These are phyloP conservation scores for Quercus rubra DNA, from an alignment of 306 rosid genomes.

Conservation along the genomic window DNA sequence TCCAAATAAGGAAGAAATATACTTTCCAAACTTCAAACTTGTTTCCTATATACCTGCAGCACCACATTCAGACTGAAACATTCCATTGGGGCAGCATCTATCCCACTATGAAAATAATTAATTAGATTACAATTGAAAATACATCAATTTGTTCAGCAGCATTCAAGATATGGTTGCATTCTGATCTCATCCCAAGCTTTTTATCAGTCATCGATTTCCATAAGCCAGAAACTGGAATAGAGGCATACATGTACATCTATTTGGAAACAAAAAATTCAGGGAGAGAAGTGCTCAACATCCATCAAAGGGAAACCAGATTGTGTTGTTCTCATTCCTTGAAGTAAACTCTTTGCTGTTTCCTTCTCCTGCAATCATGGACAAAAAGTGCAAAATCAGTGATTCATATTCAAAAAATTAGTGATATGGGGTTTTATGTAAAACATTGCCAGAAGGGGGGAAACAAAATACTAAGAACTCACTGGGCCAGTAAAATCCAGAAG, in stretches of 20 bases:
- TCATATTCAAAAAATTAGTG: neutral
- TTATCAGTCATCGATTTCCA: neutral
- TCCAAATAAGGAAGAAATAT: neutral
- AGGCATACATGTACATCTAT: neutral
- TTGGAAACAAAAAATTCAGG: conserved; percentile 30
- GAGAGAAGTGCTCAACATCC: conserved; percentile 85
- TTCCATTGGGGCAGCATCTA: neutral
- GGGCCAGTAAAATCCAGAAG: conserved; percentile 95
- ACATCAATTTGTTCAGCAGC: conserved; percentile 6
- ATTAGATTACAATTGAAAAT: neutral
- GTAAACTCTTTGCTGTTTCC: conserved; percentile 90
- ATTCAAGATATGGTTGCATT: neutral
- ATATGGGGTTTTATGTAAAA: neutral
- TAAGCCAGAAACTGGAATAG: conserved; percentile 15
- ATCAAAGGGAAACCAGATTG: conserved; percentile 59
- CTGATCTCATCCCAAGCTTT: neutral
- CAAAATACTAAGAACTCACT: conserved; percentile 43
- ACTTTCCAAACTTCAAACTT: neutral
- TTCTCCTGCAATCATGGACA: conserved; percentile 61
- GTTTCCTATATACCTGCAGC: neutral
- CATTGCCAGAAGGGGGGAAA: neutral
- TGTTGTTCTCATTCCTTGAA: conserved; percentile 73
- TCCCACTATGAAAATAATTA: neutral
- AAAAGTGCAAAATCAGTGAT: neutral
- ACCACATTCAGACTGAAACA: neutral